phyloP scores from a whole-genome alignment of 78 protist genomes.

The Chrysochromulina tobinii region DNA sequence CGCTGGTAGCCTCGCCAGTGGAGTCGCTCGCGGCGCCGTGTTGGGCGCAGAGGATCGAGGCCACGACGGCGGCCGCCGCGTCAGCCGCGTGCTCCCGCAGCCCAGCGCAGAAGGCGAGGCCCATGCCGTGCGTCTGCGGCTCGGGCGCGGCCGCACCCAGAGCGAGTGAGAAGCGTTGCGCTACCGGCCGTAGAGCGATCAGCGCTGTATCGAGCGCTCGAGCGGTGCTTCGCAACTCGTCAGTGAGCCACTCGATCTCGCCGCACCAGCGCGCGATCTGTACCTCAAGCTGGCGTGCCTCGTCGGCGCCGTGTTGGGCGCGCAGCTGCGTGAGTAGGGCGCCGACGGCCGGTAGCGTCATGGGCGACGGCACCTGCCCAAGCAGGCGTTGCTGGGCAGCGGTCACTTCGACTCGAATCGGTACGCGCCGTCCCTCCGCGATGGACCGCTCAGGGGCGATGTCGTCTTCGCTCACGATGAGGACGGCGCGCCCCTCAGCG shows the following conservation, averaged over 20 bases:
- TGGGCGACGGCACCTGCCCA: conserved; percentile 14
- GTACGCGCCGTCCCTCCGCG: too few relatives aligned
- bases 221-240: not conserved
- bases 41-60: not conserved
- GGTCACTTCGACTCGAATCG: not conserved
- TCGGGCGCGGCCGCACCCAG: conserved; percentile 23
- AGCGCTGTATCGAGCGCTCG: not conserved
- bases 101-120: not conserved
- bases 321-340: not conserved
- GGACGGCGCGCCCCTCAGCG: too few relatives aligned
- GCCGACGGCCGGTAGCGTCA: not conserved
- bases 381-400: conserved; percentile 24
- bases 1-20: not conserved
- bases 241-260: not conserved
- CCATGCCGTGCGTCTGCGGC: not conserved
- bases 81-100: not conserved
- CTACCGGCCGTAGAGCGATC: not conserved
- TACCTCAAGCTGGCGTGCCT: not conserved
- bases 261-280: not conserved
- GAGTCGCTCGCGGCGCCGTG: not conserved
- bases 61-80: not conserved
- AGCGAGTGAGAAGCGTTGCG: conserved; percentile 7
- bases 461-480: not conserved
- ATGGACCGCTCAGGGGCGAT: not conserved
- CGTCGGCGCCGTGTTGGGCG: not conserved